Conservation (phyloP, 2,329 filamentous ascomycete species). For the Cercospora nicotianae region DNA sequence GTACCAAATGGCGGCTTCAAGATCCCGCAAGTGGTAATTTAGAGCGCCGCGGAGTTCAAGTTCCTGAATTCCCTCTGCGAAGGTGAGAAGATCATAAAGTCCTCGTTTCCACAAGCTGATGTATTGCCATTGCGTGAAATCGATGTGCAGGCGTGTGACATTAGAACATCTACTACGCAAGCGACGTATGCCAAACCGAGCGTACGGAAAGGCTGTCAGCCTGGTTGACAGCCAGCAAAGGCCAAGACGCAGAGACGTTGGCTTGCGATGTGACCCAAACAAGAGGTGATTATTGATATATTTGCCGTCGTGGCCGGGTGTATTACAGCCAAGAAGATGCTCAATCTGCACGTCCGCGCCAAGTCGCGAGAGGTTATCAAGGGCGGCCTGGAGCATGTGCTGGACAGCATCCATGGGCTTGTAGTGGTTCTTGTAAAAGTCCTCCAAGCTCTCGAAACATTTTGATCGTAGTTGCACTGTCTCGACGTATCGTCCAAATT, state of each 20-base stretch:
- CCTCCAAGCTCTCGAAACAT: neutral
- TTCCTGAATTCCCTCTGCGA: neutral
- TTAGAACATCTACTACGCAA: neutral
- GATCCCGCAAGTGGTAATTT: neutral
- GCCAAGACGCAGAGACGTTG: neutral
- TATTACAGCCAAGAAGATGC: neutral
- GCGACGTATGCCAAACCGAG: neutral
- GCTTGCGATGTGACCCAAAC: neutral
- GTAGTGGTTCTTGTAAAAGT: neutral
- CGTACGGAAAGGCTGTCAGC: neutral
- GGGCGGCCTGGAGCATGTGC: neutral
- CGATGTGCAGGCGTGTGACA: neutral
- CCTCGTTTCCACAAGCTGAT: neutral
- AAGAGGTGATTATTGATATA: neutral
- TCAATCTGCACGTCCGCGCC: neutral
- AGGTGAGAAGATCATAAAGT: neutral
- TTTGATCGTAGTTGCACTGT: neutral
- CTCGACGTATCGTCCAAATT: neutral
- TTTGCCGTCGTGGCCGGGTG: neutral
- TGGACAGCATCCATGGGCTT: neutral
- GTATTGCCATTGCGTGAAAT: neutral
- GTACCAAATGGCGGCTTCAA: neutral
- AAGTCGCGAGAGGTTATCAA: neutral
- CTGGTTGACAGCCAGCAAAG: neutral
- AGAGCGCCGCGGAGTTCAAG: neutral